Evolutionary conservation across 1,284 basidiomycete genomes (phyloP), one percentile per base, ranked within the genome.

Genomic region (Cryptococcus neoformans): DNA sequence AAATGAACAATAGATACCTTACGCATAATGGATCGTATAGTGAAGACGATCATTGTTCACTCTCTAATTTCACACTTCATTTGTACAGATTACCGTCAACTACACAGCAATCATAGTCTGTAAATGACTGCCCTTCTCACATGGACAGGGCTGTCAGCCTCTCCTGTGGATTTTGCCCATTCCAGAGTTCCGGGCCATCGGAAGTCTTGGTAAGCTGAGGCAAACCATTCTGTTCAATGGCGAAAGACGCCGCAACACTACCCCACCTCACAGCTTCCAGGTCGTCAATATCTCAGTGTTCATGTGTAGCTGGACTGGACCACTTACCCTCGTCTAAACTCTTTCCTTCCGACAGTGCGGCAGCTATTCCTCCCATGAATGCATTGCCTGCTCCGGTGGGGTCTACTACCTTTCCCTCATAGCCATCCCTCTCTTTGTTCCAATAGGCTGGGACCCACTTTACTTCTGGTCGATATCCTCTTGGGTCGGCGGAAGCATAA

Each of bases 351-450:
- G 66, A 55, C 38, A 76, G 56, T 2, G 70, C 75, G 4, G 74
- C 74, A 41, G 65, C 63, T 4, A 76, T 51, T 1, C 70, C 75
- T 10, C 75, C 75, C 65, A 76, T 69, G 58, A 76, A 74, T 21
- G 71, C 69, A 56, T 77, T 77, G 1, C 75, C 75, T 0, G 71
- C 73, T 1, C 75, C 75, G 1, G 75, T 77, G 6, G 74, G 74
- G 56, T 76, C 74, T 1, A 73, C 66, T 4, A 75, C 67, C 44
- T 55, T 60, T 10, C 39, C 61, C 9, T 63, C 51, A 2, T 41
- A 44, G 8, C 56, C 66, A 14, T 56, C 49, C 36, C 57, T 51
- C 8, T 55, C 51, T 0, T 53, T 35, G 9, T 55, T 47, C 63
- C 66, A 73, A 53, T 65, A 75, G 9, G 72, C 64, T 3, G 61